Evolutionary conservation across 2,329 filamentous ascomycete genomes (phyloP).

Genomic region (Incumbomyces lentus): DNA sequence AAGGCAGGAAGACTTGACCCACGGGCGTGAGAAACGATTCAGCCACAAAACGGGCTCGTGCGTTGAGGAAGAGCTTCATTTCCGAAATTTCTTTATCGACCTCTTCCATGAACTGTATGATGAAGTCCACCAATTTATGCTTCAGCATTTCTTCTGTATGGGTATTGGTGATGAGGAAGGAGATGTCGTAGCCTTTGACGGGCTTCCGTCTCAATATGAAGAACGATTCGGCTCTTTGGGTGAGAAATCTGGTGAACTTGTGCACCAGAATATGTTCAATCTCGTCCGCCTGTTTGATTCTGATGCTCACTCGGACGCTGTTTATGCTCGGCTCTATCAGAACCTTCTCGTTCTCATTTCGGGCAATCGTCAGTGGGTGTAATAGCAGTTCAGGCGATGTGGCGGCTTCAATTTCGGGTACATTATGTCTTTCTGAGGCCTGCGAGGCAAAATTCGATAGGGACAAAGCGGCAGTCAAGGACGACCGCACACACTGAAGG

Average conservation of each 20-base stretch:
- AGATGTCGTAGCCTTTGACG: conserved; percentile 97
- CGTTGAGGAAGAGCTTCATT: conserved; percentile 99
- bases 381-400: conserved; percentile 89
- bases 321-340: conserved; percentile 95
- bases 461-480: conserved; percentile 83
- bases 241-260: conserved; percentile 96
- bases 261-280: conserved; percentile 97
- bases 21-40: conserved; percentile 96
- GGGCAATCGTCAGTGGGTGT: conserved; percentile 78
- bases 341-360: conserved; percentile 95
- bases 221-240: conserved; percentile 90
- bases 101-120: conserved; percentile 99
- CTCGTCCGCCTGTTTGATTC: conserved; percentile 98
- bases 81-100: conserved; percentile 99
- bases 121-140: conserved; percentile 97
- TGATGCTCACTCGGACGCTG: conserved; percentile 92
- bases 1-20: conserved; percentile 24
- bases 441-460: conserved; percentile 97
- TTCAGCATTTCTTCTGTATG: conserved; percentile 98
- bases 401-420: conserved; percentile 89
- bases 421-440: conserved; percentile 92
- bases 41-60: conserved; percentile 90
- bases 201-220: conserved; percentile 93
- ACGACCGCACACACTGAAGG: conserved; percentile 89
- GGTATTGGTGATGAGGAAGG: conserved; percentile 96